phyloP scores from a whole-genome alignment of 495 filamentous ascomycete species.

The Penicillium canariense region DNA sequence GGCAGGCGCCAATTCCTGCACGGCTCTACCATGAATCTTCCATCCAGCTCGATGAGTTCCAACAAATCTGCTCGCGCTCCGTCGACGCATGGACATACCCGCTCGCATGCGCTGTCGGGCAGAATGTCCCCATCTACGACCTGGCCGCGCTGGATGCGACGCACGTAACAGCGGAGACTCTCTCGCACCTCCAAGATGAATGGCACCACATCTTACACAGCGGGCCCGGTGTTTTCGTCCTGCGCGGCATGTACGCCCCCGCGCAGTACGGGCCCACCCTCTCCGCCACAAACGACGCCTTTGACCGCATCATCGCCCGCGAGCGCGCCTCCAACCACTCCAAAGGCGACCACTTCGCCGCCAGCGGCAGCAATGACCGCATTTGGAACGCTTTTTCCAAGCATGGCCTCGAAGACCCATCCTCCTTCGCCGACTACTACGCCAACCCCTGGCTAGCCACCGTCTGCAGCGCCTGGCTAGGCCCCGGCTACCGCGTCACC shows the following conservation, averaged over 20 bases:
- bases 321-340: constrained; percentile 24
- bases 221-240: constrained; percentile 53
- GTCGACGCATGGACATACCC: constrained; percentile 39
- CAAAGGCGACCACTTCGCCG: constrained; percentile 57
- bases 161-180: constrained; percentile 11
- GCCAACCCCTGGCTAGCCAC: constrained; percentile 50
- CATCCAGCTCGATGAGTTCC: constrained; percentile 37
- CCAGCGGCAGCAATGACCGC: constrained; percentile 45
- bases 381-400: constrained; percentile 62
- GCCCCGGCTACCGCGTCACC: constrained; percentile 52
- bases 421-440: constrained; percentile 52
- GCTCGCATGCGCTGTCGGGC: constrained; percentile 35
- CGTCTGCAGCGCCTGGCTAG: constrained; percentile 49
- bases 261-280: constrained; percentile 30
- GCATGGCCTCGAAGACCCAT: constrained; percentile 44
- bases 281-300: constrained; percentile 40
- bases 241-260: constrained; percentile 43
- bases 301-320: constrained; percentile 41
- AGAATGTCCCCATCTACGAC: constrained; percentile 55
- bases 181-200: constrained; percentile 48
- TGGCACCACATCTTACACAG: constrained; percentile 52
- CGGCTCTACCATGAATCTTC: constrained; percentile 26
- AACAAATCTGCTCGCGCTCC: constrained; percentile 40
- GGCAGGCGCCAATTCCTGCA: constrained; percentile 14
- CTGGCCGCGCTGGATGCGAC: constrained; percentile 27